Evolutionary conservation across 2,329 filamentous ascomycete species (phyloP).

Genomic region (Exophiala sideris): DNA sequence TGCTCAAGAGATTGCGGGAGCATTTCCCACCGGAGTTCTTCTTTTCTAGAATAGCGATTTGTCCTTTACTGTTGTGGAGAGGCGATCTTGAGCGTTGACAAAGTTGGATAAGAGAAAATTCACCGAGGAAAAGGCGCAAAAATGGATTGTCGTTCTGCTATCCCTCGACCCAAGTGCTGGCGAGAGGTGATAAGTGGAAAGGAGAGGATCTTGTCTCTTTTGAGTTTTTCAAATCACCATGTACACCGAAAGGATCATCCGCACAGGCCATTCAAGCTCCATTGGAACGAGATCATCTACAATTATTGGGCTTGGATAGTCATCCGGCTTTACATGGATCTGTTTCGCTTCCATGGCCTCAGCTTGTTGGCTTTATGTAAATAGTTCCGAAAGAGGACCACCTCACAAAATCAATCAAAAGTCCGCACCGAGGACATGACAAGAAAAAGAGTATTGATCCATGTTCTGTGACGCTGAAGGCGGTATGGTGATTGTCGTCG

Average conservation of each 20-base stretch:
- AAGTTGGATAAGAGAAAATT: slow-evolving; percentile 4
- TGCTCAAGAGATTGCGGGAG: background rate
- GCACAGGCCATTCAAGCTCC: no score
- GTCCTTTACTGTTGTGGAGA: slow-evolving; percentile 3
- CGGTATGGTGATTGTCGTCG: no score
- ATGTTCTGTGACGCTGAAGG: background rate
- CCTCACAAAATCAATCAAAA: background rate
- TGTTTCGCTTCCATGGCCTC: background rate
- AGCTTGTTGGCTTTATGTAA: background rate
- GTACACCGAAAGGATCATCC: background rate
- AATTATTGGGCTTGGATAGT: no score
- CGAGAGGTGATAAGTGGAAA: slow-evolving; percentile 15
- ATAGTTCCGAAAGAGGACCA: background rate
- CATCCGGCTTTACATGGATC: background rate
- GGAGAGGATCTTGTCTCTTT: slow-evolving; percentile 15
- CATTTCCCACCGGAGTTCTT: background rate
- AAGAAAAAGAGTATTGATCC: background rate
- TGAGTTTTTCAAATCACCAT: background rate
- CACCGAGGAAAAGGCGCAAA: slow-evolving; percentile 9
- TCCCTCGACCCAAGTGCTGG: slow-evolving; percentile 25
- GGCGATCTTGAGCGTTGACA: slow-evolving; percentile 2
- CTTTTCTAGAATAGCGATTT: slow-evolving; percentile 3
- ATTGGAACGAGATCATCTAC: no score
- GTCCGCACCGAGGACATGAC: no score
- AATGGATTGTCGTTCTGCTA: slow-evolving; percentile 1